These are phyloP conservation scores for Cajanus cajan DNA, from an alignment of 306 rosid genomes.

Conservation along the genomic window DNA sequence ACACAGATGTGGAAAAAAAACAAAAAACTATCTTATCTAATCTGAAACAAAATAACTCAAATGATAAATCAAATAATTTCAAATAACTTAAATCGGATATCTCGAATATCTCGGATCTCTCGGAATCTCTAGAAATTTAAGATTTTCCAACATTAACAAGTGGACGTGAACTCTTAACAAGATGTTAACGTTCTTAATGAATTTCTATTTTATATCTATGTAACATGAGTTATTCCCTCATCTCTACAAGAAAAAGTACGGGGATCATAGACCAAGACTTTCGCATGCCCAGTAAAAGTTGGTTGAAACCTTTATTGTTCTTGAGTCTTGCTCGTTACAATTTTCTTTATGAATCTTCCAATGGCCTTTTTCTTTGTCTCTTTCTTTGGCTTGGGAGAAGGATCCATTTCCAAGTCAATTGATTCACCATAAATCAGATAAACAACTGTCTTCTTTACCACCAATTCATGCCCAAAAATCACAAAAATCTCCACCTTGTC, in stretches of 20 bases:
- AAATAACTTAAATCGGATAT: no score
- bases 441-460: not conserved
- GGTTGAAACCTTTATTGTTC: not conserved
- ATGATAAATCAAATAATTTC: no score
- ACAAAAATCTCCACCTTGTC: constrained; percentile 25
- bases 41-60: no score
- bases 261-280: not conserved
- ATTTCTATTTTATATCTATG: not conserved
- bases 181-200: not conserved
- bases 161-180: no score
- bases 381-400: not conserved
- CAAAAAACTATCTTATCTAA: no score
- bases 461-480: not conserved
- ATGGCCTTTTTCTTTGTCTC: not conserved
- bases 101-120: no score
- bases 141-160: no score
- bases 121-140: no score
- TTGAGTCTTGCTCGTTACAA: not conserved
- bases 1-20: no score
- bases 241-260: not conserved
- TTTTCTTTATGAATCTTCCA: not conserved
- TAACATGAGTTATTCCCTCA: not conserved
- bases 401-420: not conserved
- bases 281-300: not conserved
- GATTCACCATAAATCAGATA: not conserved